phyloP scores from a whole-genome alignment of 2,329 filamentous ascomycete species.

The Teratosphaeria zuluensis region DNA sequence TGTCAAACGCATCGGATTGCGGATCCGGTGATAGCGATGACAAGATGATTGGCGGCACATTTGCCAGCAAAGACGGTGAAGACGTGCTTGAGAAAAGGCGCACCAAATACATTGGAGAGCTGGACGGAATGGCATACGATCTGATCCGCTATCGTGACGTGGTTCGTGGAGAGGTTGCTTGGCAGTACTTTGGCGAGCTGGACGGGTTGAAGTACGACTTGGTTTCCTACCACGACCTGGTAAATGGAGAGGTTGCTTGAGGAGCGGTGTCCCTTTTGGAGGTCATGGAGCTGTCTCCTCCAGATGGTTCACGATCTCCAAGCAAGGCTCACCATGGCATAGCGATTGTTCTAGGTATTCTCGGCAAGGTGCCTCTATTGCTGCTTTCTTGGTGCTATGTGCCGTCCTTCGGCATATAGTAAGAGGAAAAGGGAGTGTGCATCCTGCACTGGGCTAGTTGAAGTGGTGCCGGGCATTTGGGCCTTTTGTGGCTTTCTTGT shows the following conservation, averaged over 20 bases:
- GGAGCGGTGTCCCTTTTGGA: too few species aligned
- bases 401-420: neutral
- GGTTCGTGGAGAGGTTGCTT: too few species aligned
- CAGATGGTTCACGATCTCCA: neutral
- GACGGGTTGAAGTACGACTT: neutral
- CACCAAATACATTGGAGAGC: neutral
- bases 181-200: neutral
- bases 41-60: neutral
- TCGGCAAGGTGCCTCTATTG: too few species aligned
- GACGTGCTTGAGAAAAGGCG: neutral
- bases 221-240: neutral
- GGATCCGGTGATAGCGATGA: neutral
- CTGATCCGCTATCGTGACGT: neutral
- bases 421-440: neutral
- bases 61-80: neutral
- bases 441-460: too few species aligned
- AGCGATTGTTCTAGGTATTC: neutral
- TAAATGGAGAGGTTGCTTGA: neutral
- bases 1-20: neutral
- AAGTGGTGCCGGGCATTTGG: neutral
- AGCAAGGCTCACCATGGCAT: neutral
- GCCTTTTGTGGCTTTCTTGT: neutral
- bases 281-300: too few species aligned
- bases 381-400: neutral
- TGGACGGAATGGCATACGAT: neutral